Evolutionary conservation across 2,329 filamentous ascomycete species (phyloP).

Genomic region (Dendryphion nanum): DNA sequence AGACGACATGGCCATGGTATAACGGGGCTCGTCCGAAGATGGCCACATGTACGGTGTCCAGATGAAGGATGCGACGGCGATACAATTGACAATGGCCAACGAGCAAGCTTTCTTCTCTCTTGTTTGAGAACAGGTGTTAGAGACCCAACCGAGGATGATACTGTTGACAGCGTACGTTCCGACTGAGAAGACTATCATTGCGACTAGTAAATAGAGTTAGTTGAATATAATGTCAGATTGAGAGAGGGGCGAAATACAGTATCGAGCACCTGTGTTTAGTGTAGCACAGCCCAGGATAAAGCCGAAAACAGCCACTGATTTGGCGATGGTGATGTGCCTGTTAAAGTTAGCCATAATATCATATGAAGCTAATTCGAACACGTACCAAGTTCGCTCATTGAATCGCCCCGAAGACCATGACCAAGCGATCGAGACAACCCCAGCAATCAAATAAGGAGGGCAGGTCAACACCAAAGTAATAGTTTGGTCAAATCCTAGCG

Average conservation of each 20-base stretch:
- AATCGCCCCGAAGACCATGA: conserved; percentile 52
- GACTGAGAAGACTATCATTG: conserved; percentile 30
- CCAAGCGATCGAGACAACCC: conserved; percentile 46
- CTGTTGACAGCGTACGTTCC: conserved; percentile 31
- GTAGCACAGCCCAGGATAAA: conserved; percentile 38
- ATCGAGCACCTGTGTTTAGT: conserved; percentile 25
- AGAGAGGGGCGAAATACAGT: too few species aligned
- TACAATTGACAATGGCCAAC: conserved; percentile 23
- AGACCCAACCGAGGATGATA: conserved; percentile 29
- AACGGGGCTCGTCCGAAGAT: conserved; percentile 21
- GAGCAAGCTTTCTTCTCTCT: conserved; percentile 1
- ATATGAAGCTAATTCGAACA: too few species aligned
- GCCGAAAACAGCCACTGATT: conserved; percentile 42
- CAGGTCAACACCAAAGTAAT: conserved; percentile 39
- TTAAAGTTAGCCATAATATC: too few species aligned
- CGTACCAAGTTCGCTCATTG: conserved; percentile 52
- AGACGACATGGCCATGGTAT: conserved; percentile 26
- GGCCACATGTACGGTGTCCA: conserved; percentile 31
- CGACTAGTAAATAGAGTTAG: too few species aligned
- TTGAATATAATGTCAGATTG: too few species aligned
- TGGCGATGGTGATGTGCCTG: conserved; percentile 48
- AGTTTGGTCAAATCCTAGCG: conserved; percentile 37
- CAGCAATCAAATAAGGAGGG: conserved; percentile 51
- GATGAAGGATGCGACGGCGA: conserved; percentile 28
- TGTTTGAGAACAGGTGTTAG: conserved; percentile 18